A percentile compares a stretch with the other conserved stretches of the same genome.
These are phyloP conservation scores for Geoglossum cookeanum DNA, from an alignment of 2,329 filamentous ascomycete genomes.

Conservation along the genomic window DNA sequence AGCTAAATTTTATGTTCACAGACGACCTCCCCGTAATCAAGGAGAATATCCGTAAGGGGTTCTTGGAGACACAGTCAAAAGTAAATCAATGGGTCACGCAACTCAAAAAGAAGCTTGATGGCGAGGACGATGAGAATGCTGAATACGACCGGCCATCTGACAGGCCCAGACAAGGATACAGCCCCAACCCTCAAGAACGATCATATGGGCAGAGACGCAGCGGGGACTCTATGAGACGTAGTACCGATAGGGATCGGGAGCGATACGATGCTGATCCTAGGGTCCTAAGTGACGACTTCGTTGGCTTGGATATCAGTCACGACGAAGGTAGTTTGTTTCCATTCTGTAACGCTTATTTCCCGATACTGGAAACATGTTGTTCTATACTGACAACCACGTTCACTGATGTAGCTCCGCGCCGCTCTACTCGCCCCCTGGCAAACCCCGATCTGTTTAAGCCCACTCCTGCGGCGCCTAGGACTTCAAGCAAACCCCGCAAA, in stretches of 20 bases:
- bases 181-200: slow-evolving; percentile 17
- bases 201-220: slow-evolving; percentile 30
- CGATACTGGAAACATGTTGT: background rate
- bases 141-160: slow-evolving; percentile 26
- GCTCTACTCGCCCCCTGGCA: slow-evolving; percentile 44
- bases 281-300: slow-evolving; percentile 78
- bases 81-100: slow-evolving; percentile 86
- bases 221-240: slow-evolving; percentile 46
- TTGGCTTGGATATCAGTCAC: slow-evolving; percentile 41
- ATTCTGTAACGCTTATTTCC: background rate
- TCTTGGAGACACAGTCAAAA: slow-evolving; percentile 79
- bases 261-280: slow-evolving; percentile 90
- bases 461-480: slow-evolving; percentile 33
- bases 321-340: slow-evolving; percentile 30
- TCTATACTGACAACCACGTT: background rate
- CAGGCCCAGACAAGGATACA: slow-evolving; percentile 20
- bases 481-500: slow-evolving; percentile 22
- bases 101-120: slow-evolving; percentile 84
- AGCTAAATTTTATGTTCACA: slow-evolving; percentile 15
- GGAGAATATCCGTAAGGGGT: slow-evolving; percentile 86
- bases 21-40: slow-evolving; percentile 87
- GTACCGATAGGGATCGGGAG: slow-evolving; percentile 53
- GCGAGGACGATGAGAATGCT: slow-evolving; percentile 58
- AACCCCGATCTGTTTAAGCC: slow-evolving; percentile 71
- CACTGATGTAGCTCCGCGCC: slow-evolving; percentile 24